phyloP scores from a whole-genome alignment of 2,329 filamentous ascomycete genomes.

The Leptographium lundbergii region DNA sequence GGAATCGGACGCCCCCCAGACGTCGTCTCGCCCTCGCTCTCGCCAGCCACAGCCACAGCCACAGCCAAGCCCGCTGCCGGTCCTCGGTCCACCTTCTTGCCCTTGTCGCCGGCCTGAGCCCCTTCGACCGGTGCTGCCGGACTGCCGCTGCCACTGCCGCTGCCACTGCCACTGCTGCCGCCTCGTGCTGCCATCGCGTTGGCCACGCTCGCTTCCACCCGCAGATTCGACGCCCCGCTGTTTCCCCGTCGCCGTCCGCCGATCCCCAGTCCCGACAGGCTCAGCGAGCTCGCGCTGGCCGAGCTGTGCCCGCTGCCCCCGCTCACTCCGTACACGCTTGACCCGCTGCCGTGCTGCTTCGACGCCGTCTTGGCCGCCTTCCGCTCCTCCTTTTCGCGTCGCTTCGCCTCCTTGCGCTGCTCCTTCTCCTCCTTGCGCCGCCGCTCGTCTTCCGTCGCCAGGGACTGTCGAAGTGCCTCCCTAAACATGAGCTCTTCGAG shows the following conservation, averaged over 20 bases:
- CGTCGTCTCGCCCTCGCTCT: constrained; percentile 15
- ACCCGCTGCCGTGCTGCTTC: constrained; percentile 25
- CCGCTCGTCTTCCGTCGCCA: constrained; percentile 91
- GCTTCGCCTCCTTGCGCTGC: constrained; percentile 70
- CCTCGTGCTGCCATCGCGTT: constrained; percentile 25
- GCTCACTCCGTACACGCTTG: constrained; percentile 27
- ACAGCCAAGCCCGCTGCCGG: constrained; percentile 12
- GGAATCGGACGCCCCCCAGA: constrained; percentile 24
- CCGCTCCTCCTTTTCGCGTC: constrained; percentile 70
- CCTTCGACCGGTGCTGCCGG: neutral
- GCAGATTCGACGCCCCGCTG: constrained; percentile 45
- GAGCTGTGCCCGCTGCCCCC: constrained; percentile 29
- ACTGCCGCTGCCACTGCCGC: constrained; percentile 16
- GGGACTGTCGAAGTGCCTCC: constrained; percentile 81
- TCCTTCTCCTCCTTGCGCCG: constrained; percentile 76
- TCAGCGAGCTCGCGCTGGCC: constrained; percentile 52
- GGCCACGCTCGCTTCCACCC: constrained; percentile 41
- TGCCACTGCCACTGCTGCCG: neutral
- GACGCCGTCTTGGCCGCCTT: constrained; percentile 57
- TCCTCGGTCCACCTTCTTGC: constrained; percentile 54
- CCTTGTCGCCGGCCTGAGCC: constrained; percentile 38
- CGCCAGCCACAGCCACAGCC: constrained; percentile 13
- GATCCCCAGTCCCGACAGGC: constrained; percentile 44
- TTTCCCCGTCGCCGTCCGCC: constrained; percentile 43
- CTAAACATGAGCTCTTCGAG: constrained; percentile 98